Evolutionary conservation across 169 alveolate genomes (phyloP).

Genomic region (Cystoisospora suis): DNA sequence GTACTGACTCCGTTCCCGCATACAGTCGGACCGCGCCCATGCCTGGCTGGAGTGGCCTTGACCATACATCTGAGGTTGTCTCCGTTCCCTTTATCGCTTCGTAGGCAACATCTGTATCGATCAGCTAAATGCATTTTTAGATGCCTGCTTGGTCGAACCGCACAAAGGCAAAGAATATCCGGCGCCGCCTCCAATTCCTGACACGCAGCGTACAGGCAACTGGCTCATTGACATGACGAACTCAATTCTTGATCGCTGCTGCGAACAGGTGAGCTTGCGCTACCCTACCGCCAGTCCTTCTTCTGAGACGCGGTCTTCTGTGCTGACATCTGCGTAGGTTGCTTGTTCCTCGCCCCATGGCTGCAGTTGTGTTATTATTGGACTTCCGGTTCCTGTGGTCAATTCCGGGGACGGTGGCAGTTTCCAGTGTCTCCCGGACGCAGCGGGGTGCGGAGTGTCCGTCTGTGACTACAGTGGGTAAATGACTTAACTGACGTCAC

Average conservation of each 20-base stretch:
- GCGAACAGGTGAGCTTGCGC: background rate
- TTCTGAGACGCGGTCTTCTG: background rate
- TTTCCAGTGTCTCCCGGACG: too few species aligned
- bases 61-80: background rate
- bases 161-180: background rate
- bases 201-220: constrained; percentile 63
- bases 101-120: constrained; percentile 61
- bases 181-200: constrained; percentile 60
- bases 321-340: background rate
- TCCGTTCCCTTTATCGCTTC: background rate
- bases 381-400: too few species aligned
- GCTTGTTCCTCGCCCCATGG: too few species aligned
- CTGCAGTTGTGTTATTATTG: too few species aligned
- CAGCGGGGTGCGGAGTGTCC: too few species aligned
- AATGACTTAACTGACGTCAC: too few species aligned
- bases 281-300: too few species aligned
- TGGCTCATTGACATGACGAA: constrained; percentile 59
- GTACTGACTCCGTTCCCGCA: background rate
- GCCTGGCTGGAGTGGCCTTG: background rate
- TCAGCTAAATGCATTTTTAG: constrained; percentile 64
- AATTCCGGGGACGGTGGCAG: too few species aligned
- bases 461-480: too few species aligned
- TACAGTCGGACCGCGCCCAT: background rate
- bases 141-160: constrained; percentile 56
- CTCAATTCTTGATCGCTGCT: constrained; percentile 39